A percentile compares a stretch with the other conserved stretches of the same genome.
These are phyloP conservation scores for Ascochyta viciae-villosae DNA, from an alignment of 2,329 filamentous ascomycete genomes.

Conservation along the genomic window DNA sequence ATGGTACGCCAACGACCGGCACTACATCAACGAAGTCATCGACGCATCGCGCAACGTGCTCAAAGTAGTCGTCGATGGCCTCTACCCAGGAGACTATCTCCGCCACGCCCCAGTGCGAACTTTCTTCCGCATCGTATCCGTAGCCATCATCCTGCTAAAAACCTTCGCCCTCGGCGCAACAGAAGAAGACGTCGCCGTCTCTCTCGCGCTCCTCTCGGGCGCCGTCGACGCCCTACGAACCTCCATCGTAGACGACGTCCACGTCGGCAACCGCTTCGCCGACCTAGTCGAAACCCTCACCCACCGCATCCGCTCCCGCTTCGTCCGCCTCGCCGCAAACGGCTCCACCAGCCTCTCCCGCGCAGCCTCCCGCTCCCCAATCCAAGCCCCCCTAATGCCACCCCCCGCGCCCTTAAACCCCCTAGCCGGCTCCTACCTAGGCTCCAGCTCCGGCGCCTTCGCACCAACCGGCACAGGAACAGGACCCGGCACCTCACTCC, in stretches of 20 bases:
- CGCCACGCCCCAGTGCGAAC: slow-evolving; percentile 84
- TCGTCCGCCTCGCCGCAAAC: slow-evolving; percentile 65
- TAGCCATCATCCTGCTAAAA: slow-evolving; percentile 83
- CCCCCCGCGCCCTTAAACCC: slow-evolving; percentile 34
- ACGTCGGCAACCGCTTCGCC: slow-evolving; percentile 83
- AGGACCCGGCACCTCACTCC: slow-evolving; percentile 27
- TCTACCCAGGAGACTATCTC: slow-evolving; percentile 76
- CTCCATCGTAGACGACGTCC: slow-evolving; percentile 84
- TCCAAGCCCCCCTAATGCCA: slow-evolving; percentile 44
- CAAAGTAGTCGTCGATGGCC: slow-evolving; percentile 75
- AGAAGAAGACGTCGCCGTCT: slow-evolving; percentile 77
- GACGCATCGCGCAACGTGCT: slow-evolving; percentile 80
- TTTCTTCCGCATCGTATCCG: slow-evolving; percentile 85
- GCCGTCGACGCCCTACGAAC: slow-evolving; percentile 77
- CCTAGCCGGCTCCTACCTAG: slow-evolving; percentile 24
- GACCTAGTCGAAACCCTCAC: slow-evolving; percentile 82
- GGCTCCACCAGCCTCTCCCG: slow-evolving; percentile 53
- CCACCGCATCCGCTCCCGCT: slow-evolving; percentile 74
- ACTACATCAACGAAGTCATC: slow-evolving; percentile 74
- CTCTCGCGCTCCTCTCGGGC: slow-evolving; percentile 75
- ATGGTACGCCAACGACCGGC: slow-evolving; percentile 65
- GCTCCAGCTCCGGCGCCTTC: slow-evolving; percentile 7
- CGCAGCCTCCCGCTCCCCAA: slow-evolving; percentile 35
- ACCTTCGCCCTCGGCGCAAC: slow-evolving; percentile 83
- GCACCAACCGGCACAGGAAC: slow-evolving; percentile 18